These are phyloP conservation scores for Verticillium alfalfae DNA, from an alignment of 2,329 filamentous ascomycete species.

Conservation along the genomic window DNA sequence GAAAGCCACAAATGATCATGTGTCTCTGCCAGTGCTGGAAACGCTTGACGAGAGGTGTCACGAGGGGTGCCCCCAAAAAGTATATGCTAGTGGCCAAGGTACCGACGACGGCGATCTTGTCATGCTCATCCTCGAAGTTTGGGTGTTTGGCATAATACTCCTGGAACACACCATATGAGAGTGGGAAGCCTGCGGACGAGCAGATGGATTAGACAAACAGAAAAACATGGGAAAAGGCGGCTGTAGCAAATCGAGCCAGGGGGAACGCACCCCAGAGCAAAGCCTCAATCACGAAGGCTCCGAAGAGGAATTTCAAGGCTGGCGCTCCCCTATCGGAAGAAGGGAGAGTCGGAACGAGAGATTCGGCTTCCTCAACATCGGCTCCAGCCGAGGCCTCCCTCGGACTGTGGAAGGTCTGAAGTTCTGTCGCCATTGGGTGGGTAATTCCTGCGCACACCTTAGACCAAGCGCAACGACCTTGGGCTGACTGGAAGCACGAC, in stretches of 20 bases:
- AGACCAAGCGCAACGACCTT: background rate
- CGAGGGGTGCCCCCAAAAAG: conserved; percentile 18
- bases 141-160: conserved; percentile 18
- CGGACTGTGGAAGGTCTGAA: background rate
- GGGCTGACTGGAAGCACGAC: background rate
- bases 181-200: conserved; percentile 14
- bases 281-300: conserved; percentile 15
- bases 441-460: background rate
- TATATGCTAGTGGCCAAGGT: conserved; percentile 17
- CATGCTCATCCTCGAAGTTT: conserved; percentile 12
- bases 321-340: conserved; percentile 12
- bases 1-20: conserved; percentile 2
- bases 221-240: background rate
- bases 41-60: conserved; percentile 13
- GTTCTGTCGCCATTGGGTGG: background rate
- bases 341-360: conserved; percentile 11
- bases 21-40: conserved; percentile 10
- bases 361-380: conserved; percentile 7
- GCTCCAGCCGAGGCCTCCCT: background rate
- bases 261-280: conserved; percentile 15
- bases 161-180: conserved; percentile 21
- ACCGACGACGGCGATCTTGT: conserved; percentile 17
- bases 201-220: background rate
- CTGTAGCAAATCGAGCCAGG: background rate
- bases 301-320: conserved; percentile 16